Evolutionary conservation across 73 alveolate species (phyloP), one percentile per base, ranked within the genome.

Genomic region (Symbiodinium pilosum): DNA sequence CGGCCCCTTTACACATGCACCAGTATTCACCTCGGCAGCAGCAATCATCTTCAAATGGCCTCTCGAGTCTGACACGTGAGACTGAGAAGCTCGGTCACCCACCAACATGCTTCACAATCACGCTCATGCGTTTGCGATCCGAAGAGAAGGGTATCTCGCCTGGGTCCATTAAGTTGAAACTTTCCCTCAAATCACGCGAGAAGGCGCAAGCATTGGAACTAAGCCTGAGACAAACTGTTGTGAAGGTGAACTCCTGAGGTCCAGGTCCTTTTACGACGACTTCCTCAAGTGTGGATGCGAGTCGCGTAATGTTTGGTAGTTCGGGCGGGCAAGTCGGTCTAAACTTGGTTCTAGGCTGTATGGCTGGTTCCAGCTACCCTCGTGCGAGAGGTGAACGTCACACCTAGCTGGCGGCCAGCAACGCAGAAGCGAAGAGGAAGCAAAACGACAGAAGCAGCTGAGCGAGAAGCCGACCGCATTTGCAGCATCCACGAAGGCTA

Each of bases 1-100:
- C 97, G 26, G 97, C 97, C 52, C 97, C 97, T 52, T 91, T 91
- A 77, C 97, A 91, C 97, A 91, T 38, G 56, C 97, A 91, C 97
- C 97, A 91, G 88, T 91, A 91, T 20, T 68, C 97, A 28, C 97
- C 97, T 91, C n/a, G 77, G n/a, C 81, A 64, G 81, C 81, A 6
- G n/a, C n/a, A n/a, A n/a, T n/a, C n/a, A n/a, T n/a, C n/a, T n/a
- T n/a, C n/a, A n/a, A n/a, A n/a, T n/a, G n/a, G n/a, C n/a, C n/a
- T n/a, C n/a, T n/a, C n/a, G 28, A 69, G 41, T 69, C 77, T 52
- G 85, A 6, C 84, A 52, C 40, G 30, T n/a, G 14, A 28, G 42
- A 18, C 14, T 14, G n/a, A 2, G 30, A 44, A 38, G 47, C 44
- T 42, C 92, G 11, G 56, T 1, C 41, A 40, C 32, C 43, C 36